Evolutionary conservation across 495 filamentous ascomycete genomes (phyloP).

Genomic region (Lasiosphaeria miniovina): DNA sequence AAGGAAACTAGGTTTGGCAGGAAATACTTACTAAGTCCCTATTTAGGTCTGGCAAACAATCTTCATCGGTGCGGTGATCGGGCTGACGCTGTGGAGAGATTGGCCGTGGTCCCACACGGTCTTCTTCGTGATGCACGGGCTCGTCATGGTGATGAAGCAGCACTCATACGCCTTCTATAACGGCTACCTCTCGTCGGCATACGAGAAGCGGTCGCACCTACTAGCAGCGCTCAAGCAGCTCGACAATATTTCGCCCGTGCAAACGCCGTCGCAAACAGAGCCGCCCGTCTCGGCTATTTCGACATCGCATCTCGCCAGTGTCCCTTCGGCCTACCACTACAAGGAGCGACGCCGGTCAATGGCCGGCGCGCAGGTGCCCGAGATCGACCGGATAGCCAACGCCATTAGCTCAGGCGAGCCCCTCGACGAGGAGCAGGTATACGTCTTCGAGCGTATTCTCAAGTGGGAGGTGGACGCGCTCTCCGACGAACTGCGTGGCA

Average conservation of each 20-base stretch:
- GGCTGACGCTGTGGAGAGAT: constrained; percentile 60
- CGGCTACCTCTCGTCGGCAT: constrained; percentile 63
- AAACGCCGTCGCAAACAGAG: constrained; percentile 35
- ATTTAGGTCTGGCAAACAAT: constrained; percentile 53
- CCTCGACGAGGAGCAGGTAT: constrained; percentile 57
- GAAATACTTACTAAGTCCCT: background rate
- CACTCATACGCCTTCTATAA: constrained; percentile 77
- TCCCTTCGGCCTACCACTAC: constrained; percentile 36
- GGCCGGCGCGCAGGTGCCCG: constrained; percentile 27
- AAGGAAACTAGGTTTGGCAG: background rate
- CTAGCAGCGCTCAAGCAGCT: constrained; percentile 35
- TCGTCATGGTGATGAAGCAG: constrained; percentile 76
- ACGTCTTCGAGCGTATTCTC: constrained; percentile 56
- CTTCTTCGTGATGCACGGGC: constrained; percentile 67
- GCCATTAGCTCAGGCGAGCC: constrained; percentile 54
- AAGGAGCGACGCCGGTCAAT: constrained; percentile 44
- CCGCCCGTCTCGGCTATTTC: constrained; percentile 33
- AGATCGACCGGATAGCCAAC: constrained; percentile 48
- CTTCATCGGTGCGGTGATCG: constrained; percentile 56
- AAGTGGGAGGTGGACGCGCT: constrained; percentile 62
- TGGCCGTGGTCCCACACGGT: constrained; percentile 74
- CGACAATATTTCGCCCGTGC: constrained; percentile 29
- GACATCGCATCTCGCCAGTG: constrained; percentile 38
- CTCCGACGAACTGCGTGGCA: constrained; percentile 60
- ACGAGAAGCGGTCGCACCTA: constrained; percentile 42